phyloP scores from a whole-genome alignment of 2,329 filamentous ascomycete species.

The Ciborinia camelliae region DNA sequence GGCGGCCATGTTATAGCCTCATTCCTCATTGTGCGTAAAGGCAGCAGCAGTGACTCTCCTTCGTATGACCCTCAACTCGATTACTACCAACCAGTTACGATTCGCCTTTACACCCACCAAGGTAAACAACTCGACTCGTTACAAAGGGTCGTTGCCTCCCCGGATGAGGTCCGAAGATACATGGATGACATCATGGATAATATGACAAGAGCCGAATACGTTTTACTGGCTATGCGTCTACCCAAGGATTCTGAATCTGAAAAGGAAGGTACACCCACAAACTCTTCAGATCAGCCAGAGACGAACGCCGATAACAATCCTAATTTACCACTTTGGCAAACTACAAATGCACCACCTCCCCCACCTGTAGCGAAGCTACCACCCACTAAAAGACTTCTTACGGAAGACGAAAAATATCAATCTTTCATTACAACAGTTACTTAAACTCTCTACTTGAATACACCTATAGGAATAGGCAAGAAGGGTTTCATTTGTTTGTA shows the following conservation, averaged over 20 bases:
- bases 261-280: slow-evolving; percentile 20
- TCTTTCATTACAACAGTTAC: slow-evolving; percentile 41
- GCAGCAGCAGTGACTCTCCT: slow-evolving; percentile 59
- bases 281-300: slow-evolving; percentile 4
- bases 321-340: slow-evolving; percentile 30
- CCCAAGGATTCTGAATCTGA: slow-evolving; percentile 42
- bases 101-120: slow-evolving; percentile 54
- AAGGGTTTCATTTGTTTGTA: slow-evolving; percentile 10
- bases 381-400: slow-evolving; percentile 34
- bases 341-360: slow-evolving; percentile 26
- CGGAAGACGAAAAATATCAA: slow-evolving; percentile 48
- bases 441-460: background rate
- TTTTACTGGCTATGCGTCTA: slow-evolving; percentile 64
- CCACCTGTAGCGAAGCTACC: slow-evolving; percentile 22
- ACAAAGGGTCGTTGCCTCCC: slow-evolving; percentile 57
- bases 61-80: slow-evolving; percentile 61
- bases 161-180: slow-evolving; percentile 60
- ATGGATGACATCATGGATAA: slow-evolving; percentile 70
- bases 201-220: slow-evolving; percentile 65
- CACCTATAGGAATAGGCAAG: background rate
- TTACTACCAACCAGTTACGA: slow-evolving; percentile 73
- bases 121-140: slow-evolving; percentile 59
- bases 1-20: slow-evolving; percentile 64
- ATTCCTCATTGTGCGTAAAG: slow-evolving; percentile 73
- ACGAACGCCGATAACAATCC: slow-evolving; percentile 12